Percentiles rank a stretch among this genome's conserved stretches.
These are phyloP conservation scores for Ogataea dorogensis DNA, from an alignment of 805 yeast species.

Conservation along the genomic window DNA sequence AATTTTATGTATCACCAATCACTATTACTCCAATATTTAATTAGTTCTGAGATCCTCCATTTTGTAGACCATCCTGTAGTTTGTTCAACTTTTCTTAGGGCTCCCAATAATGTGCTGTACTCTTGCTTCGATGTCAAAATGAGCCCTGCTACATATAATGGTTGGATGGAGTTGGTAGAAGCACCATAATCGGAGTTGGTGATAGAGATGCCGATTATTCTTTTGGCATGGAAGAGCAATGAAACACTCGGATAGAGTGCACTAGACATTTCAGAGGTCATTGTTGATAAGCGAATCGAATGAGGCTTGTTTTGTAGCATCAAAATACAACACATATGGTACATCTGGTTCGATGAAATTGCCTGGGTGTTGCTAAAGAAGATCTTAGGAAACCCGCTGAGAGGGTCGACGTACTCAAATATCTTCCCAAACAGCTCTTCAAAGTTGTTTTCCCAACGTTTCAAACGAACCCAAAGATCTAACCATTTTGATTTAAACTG, in stretches of 20 bases:
- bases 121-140: slow-evolving; percentile 25
- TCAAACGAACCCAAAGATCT: slow-evolving; percentile 36
- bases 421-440: slow-evolving; percentile 35
- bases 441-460: slow-evolving; percentile 33
- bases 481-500: slow-evolving; percentile 38
- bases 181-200: slow-evolving; percentile 32
- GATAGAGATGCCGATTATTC: slow-evolving; percentile 36
- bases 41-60: slow-evolving; percentile 28
- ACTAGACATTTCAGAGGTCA: slow-evolving; percentile 9
- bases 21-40: slow-evolving; percentile 25
- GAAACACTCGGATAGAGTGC: slow-evolving; percentile 22
- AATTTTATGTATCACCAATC: slow-evolving; percentile 1
- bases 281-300: slow-evolving; percentile 26
- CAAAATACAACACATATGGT: slow-evolving; percentile 42
- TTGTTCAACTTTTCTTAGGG: slow-evolving; percentile 26
- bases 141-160: slow-evolving; percentile 28
- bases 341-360: slow-evolving; percentile 40
- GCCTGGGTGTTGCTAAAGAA: slow-evolving; percentile 41
- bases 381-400: slow-evolving; percentile 38
- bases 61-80: slow-evolving; percentile 30
- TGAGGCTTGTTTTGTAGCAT: slow-evolving; percentile 42
- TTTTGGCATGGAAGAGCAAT: slow-evolving; percentile 36
- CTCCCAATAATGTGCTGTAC: slow-evolving; percentile 24
- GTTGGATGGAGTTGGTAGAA: slow-evolving; percentile 27
- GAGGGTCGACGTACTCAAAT: slow-evolving; percentile 29